Base-by-base conservation (phyloP, 495 filamentous ascomycete genomes). In the Podospora didyma region DNA sequence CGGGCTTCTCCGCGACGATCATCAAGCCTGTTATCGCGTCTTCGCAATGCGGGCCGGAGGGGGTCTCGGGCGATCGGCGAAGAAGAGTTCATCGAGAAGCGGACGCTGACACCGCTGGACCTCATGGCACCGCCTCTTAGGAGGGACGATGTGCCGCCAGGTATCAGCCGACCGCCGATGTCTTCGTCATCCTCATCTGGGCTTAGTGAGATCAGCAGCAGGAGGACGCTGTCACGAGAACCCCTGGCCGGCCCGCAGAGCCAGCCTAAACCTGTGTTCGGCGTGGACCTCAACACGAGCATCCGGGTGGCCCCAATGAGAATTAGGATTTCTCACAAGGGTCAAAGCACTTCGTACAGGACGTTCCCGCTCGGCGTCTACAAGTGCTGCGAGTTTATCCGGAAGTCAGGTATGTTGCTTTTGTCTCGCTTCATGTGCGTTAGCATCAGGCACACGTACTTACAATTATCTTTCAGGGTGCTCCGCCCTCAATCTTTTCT, bases 351-450 rank as follows among this genome's bases (percentile, higher is more conserved):
- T 2, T 70, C 67, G 22, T 55, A 66, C 7, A 48, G 67, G 6
- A 56, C 57, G 0, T 64, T 62, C 17, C 67, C 67, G 1, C 14
- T 66, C 14, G 39, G 51, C n/a, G 54, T 70, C 3, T 60, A 70
- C 53, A 70, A 68, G 31, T 68, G 63, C 50, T 66, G 61, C 55
- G 65, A 70, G 24, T 70, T 63, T 24, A 70, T 70, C 14, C 62
- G 58, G 7, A 26, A 39, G 1, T 54, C 56, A 21, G 57, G 65
- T 62, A 56, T 9, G 49, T n/a, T 49, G 53, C 9, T 31, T 37
- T 16, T 35, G 4, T 49, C n/a, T 12, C 14, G 11, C n/a, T n/a
- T 14, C 3, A 2, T 19, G 12, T 3, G 14, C 34, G 37, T 2
- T 26, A 10, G 16, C 34, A 23, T 12, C 17, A 28, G 14, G 24